Conservation (phyloP, 768 basidiomycete genomes). For the Polyporus arcularius region DNA sequence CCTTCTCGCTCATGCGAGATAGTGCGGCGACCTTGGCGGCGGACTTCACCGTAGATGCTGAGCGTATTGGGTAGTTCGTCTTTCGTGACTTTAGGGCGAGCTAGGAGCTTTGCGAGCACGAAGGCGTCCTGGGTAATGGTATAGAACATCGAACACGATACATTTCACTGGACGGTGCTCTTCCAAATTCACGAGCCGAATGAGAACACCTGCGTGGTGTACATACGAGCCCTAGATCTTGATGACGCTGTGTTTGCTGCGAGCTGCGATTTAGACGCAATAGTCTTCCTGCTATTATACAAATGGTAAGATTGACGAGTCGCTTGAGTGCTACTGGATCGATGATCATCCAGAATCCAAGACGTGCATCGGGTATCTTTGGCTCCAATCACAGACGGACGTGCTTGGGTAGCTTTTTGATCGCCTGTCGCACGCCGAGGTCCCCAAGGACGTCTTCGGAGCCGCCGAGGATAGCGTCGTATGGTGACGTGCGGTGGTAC, state of each 20-base stretch:
- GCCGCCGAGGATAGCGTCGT: conserved; percentile 83
- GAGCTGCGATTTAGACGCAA: too few relatives aligned
- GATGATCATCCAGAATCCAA: not conserved
- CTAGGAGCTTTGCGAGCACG: conserved; percentile 31
- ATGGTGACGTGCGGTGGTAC: conserved; percentile 84
- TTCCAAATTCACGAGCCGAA: too few relatives aligned
- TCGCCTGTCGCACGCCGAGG: conserved; percentile 71
- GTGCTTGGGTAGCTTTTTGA: conserved; percentile 66
- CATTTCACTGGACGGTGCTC: too few relatives aligned
- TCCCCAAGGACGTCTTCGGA: conserved; percentile 76
- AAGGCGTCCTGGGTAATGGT: conserved; percentile 25
- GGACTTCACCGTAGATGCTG: conserved; percentile 32
- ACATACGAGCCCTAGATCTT: too few relatives aligned
- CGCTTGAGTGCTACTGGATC: too few relatives aligned
- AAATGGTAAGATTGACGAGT: too few relatives aligned
- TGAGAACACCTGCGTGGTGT: too few relatives aligned
- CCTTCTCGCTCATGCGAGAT: conserved; percentile 14
- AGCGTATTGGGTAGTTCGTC: conserved; percentile 29
- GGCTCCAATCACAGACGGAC: conserved; percentile 37
- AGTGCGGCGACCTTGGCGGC: conserved; percentile 26
- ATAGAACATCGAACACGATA: too few relatives aligned
- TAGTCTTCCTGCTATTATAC: too few relatives aligned
- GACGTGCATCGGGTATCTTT: not conserved
- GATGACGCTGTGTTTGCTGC: too few relatives aligned
- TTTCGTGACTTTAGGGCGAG: conserved; percentile 23